Evolutionary conservation across 257 asterid genomes (phyloP).

Genomic region (Perilla frutescens): DNA sequence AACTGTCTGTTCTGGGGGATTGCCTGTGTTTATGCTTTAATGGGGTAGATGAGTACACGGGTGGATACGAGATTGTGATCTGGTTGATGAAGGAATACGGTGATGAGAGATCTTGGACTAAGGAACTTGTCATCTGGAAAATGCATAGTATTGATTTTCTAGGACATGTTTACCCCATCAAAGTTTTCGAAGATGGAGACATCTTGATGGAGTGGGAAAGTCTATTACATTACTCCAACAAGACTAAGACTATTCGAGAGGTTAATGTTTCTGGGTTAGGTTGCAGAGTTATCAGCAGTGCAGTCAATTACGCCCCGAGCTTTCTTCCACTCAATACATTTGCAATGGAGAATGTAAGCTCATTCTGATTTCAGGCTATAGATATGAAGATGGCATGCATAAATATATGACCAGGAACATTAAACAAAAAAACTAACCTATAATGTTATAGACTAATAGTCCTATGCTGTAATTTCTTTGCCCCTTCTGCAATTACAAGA

Average conservation of each 20-base stretch:
- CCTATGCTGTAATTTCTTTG: too few species aligned
- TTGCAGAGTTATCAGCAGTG: background rate
- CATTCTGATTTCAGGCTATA: background rate
- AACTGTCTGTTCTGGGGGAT: conserved; percentile 22
- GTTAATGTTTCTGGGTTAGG: background rate
- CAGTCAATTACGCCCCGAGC: background rate
- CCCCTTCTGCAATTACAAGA: too few species aligned
- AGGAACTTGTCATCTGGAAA: background rate
- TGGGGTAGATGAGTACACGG: too few species aligned
- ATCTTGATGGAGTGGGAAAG: background rate
- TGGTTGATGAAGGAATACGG: conserved; percentile 21
- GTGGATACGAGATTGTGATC: background rate
- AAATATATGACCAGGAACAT: too few species aligned
- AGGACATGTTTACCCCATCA: background rate
- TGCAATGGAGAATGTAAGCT: background rate
- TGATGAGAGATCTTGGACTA: background rate
- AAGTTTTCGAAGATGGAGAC: background rate
- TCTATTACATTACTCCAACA: background rate
- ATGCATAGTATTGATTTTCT: too few species aligned
- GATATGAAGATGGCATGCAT: too few species aligned
- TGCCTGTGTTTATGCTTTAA: background rate
- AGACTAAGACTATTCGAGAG: background rate
- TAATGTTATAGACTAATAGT: too few species aligned
- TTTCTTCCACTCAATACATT: background rate
- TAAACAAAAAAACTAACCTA: too few species aligned